A percentile compares a stretch with the other conserved stretches of the same genome.
phyloP scores from a whole-genome alignment of 2,329 filamentous ascomycete genomes.

The Arachnomyces sp. region DNA sequence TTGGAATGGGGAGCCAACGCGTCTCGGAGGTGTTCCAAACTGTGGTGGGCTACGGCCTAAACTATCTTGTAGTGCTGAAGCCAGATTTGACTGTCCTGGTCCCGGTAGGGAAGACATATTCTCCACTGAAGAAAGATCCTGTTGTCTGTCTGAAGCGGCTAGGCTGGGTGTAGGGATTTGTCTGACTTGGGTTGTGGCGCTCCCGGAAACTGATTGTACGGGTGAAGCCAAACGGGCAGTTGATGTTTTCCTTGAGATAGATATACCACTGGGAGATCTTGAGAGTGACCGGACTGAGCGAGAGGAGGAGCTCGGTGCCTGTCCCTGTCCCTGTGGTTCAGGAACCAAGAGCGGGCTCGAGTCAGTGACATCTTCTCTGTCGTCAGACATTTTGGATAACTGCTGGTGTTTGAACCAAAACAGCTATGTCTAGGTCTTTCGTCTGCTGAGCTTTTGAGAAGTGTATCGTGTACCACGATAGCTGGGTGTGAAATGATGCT shows the following conservation, averaged over 20 bases:
- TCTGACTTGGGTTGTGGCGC: constrained; percentile 14
- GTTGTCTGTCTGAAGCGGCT: constrained; percentile 46
- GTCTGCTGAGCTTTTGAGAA: no score
- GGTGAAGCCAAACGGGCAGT: constrained; percentile 51
- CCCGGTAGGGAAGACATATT: constrained; percentile 57
- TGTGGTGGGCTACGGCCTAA: constrained; percentile 47
- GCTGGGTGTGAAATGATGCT: not conserved
- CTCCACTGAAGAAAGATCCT: constrained; percentile 55
- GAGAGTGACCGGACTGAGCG: constrained; percentile 25
- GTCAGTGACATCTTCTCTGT: constrained; percentile 30
- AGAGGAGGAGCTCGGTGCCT: constrained; percentile 13
- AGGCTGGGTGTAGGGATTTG: constrained; percentile 36
- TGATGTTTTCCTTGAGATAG: constrained; percentile 43
- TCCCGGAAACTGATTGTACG: constrained; percentile 37
- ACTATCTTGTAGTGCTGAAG: constrained; percentile 74
- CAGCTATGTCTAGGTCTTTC: constrained; percentile 4
- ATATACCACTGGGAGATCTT: constrained; percentile 27
- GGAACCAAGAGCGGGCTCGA: constrained; percentile 16
- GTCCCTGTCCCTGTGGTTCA: constrained; percentile 2
- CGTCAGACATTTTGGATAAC: constrained; percentile 24
- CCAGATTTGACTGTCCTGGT: constrained; percentile 79
- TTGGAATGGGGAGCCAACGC: constrained; percentile 52
- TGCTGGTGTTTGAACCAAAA: not conserved
- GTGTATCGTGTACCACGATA: constrained; percentile 3
- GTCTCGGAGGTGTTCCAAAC: constrained; percentile 39